Percentiles rank a stretch among this genome's conserved stretches.
phyloP scores from a whole-genome alignment of 345 rosid genomes.

The Noccaea caerulescens region DNA sequence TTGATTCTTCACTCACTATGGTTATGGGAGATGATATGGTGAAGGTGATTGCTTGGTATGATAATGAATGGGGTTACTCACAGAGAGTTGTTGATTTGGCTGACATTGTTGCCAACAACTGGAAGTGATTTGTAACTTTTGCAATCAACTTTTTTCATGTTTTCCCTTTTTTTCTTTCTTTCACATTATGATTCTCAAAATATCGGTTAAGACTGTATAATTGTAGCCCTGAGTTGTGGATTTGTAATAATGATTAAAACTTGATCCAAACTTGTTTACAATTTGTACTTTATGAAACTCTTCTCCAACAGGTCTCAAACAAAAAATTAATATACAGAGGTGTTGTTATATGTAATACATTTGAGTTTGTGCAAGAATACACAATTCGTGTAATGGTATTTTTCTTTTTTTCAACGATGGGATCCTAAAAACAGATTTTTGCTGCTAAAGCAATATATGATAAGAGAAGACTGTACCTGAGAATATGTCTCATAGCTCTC shows the following conservation, averaged over 20 bases:
- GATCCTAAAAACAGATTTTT: slow-evolving; percentile 19
- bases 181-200: slow-evolving; percentile 26
- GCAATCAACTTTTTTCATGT: slow-evolving; percentile 14
- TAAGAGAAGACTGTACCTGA: slow-evolving; percentile 37
- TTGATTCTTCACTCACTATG: slow-evolving; percentile 90
- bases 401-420: background rate
- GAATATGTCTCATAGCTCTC: slow-evolving; percentile 27
- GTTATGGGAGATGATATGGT: slow-evolving; percentile 99
- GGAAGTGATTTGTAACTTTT: slow-evolving; percentile 61
- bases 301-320: slow-evolving; percentile 19
- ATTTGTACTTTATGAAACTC: slow-evolving; percentile 1
- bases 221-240: slow-evolving; percentile 31
- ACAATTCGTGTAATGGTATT: slow-evolving; percentile 36
- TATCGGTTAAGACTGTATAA: slow-evolving; percentile 27
- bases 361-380: slow-evolving; percentile 39
- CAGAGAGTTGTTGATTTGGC: slow-evolving; percentile 98
- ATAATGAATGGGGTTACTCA: slow-evolving; percentile 98
- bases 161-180: background rate
- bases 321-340: slow-evolving; percentile 36
- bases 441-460: slow-evolving; percentile 34
- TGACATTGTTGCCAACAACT: slow-evolving; percentile 81
- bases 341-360: slow-evolving; percentile 31
- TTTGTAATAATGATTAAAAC: slow-evolving; percentile 35
- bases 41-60: slow-evolving; percentile 97
- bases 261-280: slow-evolving; percentile 28